phyloP scores from a whole-genome alignment of 768 basidiomycete species.

The Phlebiopsis gigantea region DNA sequence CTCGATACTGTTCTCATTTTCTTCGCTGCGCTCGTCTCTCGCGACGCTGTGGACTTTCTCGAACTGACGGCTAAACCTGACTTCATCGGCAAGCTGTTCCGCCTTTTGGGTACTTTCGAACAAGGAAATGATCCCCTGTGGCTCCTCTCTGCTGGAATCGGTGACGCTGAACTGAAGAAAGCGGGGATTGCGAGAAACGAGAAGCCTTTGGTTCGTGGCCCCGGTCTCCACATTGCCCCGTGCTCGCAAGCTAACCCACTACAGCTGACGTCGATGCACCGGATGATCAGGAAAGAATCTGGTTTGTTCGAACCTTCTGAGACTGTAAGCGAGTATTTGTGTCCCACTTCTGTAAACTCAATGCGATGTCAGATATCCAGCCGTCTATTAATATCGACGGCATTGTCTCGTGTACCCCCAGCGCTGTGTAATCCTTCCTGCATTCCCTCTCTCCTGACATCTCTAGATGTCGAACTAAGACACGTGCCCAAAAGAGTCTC shows the following conservation, averaged over 20 bases:
- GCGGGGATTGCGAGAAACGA: slow-evolving; percentile 57
- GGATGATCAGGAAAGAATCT: slow-evolving; percentile 31
- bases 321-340: slow-evolving; percentile 24
- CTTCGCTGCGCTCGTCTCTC: slow-evolving; percentile 58
- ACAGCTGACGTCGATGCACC: slow-evolving; percentile 24
- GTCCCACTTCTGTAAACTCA: neutral
- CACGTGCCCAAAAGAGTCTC: slow-evolving; percentile 34
- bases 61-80: slow-evolving; percentile 43
- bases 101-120: slow-evolving; percentile 18
- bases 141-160: slow-evolving; percentile 30
- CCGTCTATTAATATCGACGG: slow-evolving; percentile 42
- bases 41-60: slow-evolving; percentile 47
- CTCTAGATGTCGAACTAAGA: slow-evolving; percentile 32
- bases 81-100: slow-evolving; percentile 24
- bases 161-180: slow-evolving; percentile 42
- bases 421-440: slow-evolving; percentile 30
- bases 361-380: slow-evolving; percentile 40
- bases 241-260: neutral
- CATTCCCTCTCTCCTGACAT: slow-evolving; percentile 27
- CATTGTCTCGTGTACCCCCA: slow-evolving; percentile 47
- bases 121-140: slow-evolving; percentile 44
- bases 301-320: slow-evolving; percentile 23
- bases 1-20: slow-evolving; percentile 59
- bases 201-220: slow-evolving; percentile 40
- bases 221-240: neutral